Conservation (phyloP, 768 basidiomycete genomes). For the Rubroboletus pulcherrimus region DNA sequence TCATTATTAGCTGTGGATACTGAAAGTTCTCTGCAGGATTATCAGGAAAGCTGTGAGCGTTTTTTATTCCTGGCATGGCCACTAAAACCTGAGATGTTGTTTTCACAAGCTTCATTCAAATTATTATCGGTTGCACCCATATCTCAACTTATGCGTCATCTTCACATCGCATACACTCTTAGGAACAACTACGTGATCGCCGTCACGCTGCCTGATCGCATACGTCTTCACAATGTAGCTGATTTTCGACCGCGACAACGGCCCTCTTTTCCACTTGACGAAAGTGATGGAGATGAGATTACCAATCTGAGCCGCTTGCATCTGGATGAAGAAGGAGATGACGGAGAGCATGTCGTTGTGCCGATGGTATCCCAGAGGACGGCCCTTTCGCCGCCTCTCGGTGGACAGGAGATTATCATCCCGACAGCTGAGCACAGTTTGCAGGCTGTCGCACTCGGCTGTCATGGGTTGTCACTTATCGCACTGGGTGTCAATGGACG, state of each 20-base stretch:
- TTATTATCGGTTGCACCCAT: slow-evolving; percentile 50
- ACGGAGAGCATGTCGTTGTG: slow-evolving; percentile 13
- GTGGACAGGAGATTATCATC: slow-evolving; percentile 23
- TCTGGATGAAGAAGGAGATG: slow-evolving; percentile 29
- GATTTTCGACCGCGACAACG: slow-evolving; percentile 43
- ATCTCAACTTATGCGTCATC: slow-evolving; percentile 32
- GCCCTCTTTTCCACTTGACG: slow-evolving; percentile 40
- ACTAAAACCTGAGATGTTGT: slow-evolving; percentile 2
- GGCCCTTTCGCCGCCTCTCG: slow-evolving; percentile 16
- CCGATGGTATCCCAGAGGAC: background rate
- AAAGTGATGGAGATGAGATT: slow-evolving; percentile 23
- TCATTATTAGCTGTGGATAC: background rate
- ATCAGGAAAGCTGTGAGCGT: slow-evolving; percentile 66
- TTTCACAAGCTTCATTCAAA: slow-evolving; percentile 58
- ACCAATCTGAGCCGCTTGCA: slow-evolving; percentile 20
- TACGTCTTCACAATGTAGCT: slow-evolving; percentile 46
- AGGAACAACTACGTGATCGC: slow-evolving; percentile 53
- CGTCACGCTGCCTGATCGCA: slow-evolving; percentile 37
- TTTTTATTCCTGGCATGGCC: background rate
- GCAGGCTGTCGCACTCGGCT: slow-evolving; percentile 41
- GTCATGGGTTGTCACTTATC: slow-evolving; percentile 35
- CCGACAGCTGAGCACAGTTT: slow-evolving; percentile 23
- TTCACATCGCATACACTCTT: slow-evolving; percentile 43
- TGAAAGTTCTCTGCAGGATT: slow-evolving; percentile 49
- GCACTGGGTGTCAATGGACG: slow-evolving; percentile 19